phyloP scores from a whole-genome alignment of 2,329 filamentous ascomycete species.

The Gnomoniopsis smithogilvyi region DNA sequence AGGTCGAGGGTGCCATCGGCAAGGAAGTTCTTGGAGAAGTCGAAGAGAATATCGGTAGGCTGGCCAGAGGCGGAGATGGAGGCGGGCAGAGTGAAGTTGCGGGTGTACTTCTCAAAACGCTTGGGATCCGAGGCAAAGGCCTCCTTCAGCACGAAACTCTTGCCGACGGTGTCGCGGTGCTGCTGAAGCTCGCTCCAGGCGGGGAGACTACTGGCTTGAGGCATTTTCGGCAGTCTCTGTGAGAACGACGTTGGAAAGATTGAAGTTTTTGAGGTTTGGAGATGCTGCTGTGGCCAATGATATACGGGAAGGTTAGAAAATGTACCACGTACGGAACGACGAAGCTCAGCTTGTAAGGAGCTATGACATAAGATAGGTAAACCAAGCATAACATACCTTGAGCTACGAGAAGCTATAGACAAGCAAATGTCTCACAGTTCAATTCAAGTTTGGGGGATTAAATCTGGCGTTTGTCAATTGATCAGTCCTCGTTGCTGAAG shows the following conservation, averaged over 20 bases:
- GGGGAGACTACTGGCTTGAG: constrained; percentile 80
- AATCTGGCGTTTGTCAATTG: neutral
- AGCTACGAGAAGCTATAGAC: neutral
- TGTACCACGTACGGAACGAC: neutral
- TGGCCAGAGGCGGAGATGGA: constrained; percentile 53
- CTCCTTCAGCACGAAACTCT: constrained; percentile 88
- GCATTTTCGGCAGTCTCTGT: constrained; percentile 49
- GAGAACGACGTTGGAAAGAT: neutral
- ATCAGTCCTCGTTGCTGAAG: neutral
- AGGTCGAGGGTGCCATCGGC: constrained; percentile 87
- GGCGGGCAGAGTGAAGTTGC: constrained; percentile 78
- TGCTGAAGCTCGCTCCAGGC: constrained; percentile 89
- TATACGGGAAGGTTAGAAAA: neutral
- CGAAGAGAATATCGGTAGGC: constrained; percentile 85
- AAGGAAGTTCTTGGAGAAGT: constrained; percentile 99
- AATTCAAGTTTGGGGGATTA: neutral
- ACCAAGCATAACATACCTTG: neutral
- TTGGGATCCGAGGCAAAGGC: constrained; percentile 84
- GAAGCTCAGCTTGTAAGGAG: neutral
- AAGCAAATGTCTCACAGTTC: neutral
- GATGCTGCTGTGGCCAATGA: neutral
- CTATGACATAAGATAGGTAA: no score
- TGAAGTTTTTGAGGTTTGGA: no score
- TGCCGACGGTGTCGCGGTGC: constrained; percentile 82
- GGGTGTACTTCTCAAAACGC: constrained; percentile 88